Conservation (phyloP, 106 monocot genomes). For the Platanthera guangdongensis region DNA sequence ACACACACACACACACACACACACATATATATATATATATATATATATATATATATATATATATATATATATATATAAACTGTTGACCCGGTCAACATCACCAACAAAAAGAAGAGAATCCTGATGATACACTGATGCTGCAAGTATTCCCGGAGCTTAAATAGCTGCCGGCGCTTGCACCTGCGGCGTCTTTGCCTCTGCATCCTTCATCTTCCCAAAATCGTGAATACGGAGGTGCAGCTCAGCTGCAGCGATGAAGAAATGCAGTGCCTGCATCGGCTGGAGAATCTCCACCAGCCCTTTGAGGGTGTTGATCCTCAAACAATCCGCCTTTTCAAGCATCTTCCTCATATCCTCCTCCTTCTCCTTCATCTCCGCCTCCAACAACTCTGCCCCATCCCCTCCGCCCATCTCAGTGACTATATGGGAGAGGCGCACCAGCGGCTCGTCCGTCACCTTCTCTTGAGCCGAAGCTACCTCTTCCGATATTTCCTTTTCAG, state of each 20-base stretch:
- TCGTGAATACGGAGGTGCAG: slow-evolving; percentile 49
- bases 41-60: too few species aligned
- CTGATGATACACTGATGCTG: too few species aligned
- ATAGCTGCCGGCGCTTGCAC: not conserved
- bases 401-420: slow-evolving; percentile 5
- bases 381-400: not conserved
- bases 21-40: too few species aligned
- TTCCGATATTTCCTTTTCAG: slow-evolving; percentile 32
- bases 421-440: slow-evolving; percentile 32
- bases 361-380: slow-evolving; percentile 25
- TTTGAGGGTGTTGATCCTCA: slow-evolving; percentile 43
- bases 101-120: too few species aligned
- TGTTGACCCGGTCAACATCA: too few species aligned
- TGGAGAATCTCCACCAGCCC: slow-evolving; percentile 29
- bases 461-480: slow-evolving; percentile 36
- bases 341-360: slow-evolving; percentile 30
- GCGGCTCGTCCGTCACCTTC: slow-evolving; percentile 20
- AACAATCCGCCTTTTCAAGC: slow-evolving; percentile 31
- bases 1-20: too few species aligned
- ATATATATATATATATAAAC: too few species aligned
- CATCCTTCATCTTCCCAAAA: slow-evolving; percentile 49
- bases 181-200: not conserved
- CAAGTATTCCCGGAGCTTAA: too few species aligned
- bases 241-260: slow-evolving; percentile 57
- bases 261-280: slow-evolving; percentile 55